These are phyloP conservation scores for Lactifluus echinatus DNA, from an alignment of 768 basidiomycete species.

Conservation along the genomic window DNA sequence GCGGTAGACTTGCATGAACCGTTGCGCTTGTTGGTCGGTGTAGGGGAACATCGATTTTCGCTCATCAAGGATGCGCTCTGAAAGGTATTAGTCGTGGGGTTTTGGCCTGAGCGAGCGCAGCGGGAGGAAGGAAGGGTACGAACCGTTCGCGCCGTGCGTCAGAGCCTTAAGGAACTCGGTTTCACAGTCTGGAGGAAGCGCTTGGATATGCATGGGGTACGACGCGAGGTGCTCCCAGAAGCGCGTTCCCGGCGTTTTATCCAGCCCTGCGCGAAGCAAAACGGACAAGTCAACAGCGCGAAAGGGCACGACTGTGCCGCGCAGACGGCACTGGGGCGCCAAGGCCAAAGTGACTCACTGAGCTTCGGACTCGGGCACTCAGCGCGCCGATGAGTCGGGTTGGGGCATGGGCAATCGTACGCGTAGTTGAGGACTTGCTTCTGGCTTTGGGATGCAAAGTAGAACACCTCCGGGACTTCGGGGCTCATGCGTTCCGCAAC, in stretches of 20 bases:
- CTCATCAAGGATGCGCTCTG: conserved; percentile 10
- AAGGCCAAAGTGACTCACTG: not conserved
- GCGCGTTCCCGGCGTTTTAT: not conserved
- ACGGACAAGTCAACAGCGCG: not conserved
- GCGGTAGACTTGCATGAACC: conserved; percentile 11
- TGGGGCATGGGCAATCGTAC: not conserved
- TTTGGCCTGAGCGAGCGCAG: not conserved
- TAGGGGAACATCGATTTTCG: conserved; percentile 9
- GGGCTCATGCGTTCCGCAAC: conserved; percentile 10
- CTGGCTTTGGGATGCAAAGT: not conserved
- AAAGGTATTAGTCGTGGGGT: not conserved
- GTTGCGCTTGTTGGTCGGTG: conserved; percentile 7
- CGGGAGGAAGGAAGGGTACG: not conserved
- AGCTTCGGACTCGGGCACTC: not conserved
- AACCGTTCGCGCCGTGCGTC: conserved; percentile 3
- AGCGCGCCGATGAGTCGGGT: not conserved
- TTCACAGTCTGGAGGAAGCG: not conserved
- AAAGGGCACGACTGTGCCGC: too few relatives aligned
- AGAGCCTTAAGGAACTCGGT: conserved; percentile 6
- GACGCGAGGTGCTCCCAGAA: conserved; percentile 6
- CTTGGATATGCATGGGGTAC: conserved; percentile 4
- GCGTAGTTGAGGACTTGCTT: conserved; percentile 5
- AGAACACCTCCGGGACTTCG: conserved; percentile 2
- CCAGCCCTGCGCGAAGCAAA: not conserved
- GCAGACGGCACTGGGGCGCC: too few relatives aligned